Percentiles rank a stretch among this genome's conserved stretches.
phyloP scores from a whole-genome alignment of 2,329 filamentous ascomycete species.

The Trichoderma breve region DNA sequence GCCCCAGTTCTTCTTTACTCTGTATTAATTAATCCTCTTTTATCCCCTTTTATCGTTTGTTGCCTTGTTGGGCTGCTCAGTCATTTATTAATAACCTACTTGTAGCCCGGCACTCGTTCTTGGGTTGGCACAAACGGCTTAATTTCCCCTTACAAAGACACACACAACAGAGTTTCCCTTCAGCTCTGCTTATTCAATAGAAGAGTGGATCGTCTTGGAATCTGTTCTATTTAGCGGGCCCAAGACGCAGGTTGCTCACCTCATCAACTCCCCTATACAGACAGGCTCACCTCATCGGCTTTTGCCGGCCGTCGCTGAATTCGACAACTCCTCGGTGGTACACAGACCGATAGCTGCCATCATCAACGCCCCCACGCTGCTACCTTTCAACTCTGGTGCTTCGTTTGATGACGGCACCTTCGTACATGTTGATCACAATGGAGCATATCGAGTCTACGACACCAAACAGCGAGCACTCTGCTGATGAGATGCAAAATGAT shows the following conservation, averaged over 20 bases:
- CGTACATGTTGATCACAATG: background rate
- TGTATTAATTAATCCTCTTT: background rate
- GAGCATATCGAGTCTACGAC: background rate
- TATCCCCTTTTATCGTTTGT: background rate
- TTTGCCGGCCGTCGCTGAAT: background rate
- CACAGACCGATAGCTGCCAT: slow-evolving; percentile 1
- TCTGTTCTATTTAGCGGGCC: background rate
- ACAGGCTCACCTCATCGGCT: slow-evolving; percentile 2
- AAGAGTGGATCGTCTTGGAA: background rate
- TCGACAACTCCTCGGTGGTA: background rate
- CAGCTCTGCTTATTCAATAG: background rate
- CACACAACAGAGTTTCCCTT: too few relatives aligned
- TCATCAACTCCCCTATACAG: background rate
- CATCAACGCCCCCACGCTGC: background rate
- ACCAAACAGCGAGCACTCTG: background rate
- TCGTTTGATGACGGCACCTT: background rate
- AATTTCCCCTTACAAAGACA: background rate
- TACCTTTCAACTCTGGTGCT: background rate
- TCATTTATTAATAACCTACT: background rate
- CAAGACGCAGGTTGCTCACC: background rate
- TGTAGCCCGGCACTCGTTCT: background rate
- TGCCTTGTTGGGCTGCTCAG: background rate
- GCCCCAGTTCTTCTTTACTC: background rate
- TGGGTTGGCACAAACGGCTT: background rate
- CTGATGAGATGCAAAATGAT: background rate